Evolutionary conservation across 768 basidiomycete genomes (phyloP).

Genomic region (Calvatia gigantea): DNA sequence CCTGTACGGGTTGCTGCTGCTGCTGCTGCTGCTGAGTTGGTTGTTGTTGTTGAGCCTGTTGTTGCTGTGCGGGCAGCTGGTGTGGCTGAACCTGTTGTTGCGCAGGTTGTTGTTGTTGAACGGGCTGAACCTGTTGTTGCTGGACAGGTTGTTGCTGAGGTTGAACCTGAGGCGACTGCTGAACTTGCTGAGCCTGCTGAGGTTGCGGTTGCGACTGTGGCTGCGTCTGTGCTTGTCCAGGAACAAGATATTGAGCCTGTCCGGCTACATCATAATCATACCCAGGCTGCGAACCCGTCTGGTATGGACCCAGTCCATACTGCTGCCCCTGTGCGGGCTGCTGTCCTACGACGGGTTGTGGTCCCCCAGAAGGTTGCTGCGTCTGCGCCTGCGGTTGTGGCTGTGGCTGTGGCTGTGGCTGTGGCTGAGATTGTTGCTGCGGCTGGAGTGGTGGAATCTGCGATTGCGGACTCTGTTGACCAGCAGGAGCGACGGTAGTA

Average conservation of each 20-base stretch:
- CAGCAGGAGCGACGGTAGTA: too few species aligned
- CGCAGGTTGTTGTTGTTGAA: background rate
- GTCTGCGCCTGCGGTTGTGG: conserved; percentile 3
- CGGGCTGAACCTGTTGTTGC: conserved; percentile 22
- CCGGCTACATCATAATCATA: too few species aligned
- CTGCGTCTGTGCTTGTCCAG: background rate
- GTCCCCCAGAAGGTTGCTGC: too few species aligned
- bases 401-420: conserved; percentile 9
- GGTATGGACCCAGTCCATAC: background rate
- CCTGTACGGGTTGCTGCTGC: conserved; percentile 15
- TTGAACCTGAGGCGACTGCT: too few species aligned
- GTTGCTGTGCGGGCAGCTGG: conserved; percentile 15
- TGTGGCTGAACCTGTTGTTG: conserved; percentile 9
- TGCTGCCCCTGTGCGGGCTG: too few species aligned
- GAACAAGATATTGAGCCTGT: background rate
- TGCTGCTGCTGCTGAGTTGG: conserved; percentile 21
- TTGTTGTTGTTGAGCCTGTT: conserved; percentile 16
- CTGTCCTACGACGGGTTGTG: too few species aligned
- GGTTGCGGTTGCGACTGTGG: conserved; percentile 7
- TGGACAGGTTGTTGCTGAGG: conserved; percentile 2
- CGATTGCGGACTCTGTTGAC: conserved; percentile 18
- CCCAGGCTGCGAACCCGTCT: background rate
- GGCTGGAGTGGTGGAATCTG: conserved; percentile 18
- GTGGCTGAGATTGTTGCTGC: conserved; percentile 15
- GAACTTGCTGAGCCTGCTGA: too few species aligned